Base-by-base conservation (phyloP, 108 stramenopile genomes). In the Schizochytrium sp. region DNA sequence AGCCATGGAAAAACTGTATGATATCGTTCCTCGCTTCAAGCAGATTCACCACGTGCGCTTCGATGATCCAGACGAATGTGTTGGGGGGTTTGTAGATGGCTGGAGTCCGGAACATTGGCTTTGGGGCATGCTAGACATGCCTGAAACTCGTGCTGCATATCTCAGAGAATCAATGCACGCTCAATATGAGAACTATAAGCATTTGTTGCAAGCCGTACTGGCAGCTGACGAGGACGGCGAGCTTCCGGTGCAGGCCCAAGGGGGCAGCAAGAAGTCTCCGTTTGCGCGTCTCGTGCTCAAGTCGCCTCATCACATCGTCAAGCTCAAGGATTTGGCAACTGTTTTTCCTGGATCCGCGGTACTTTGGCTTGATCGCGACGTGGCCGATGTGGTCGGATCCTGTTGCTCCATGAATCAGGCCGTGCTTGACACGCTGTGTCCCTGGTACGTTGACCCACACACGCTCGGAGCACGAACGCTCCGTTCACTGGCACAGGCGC, bases 381-480 rank as follows among this genome's bases (percentile, higher is more conserved):
- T 53, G 76, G 4, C 51, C 48, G 28, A 83, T 14, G 76, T 83
- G 0, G 76, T 83, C 12, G 76, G 76, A 0, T 83, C 76, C 43
- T 83, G 76, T 23, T 83, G 76, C 51, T 83, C 76, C 10, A 83
- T 83, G 76, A 83, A 83, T 53, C 76, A 83, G 51, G 76, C 76
- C 48, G 76, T 53, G 6, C 51, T 83, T 12, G 76, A 83, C 51
- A 53, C 76, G 48, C 48, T 83, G 2, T 53, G 51, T 23, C 76
- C 76, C 14, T 83, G 76, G 76, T 83, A 53, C 48, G 51, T 53
- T 12, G 45, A 53, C 51, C 48, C 45, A 53, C 19, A 12, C 23
- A 28, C 12, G 23, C 28, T 83, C 16, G 76, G 76, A 8, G 48
- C 44, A 6, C 45, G 51, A 6, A 83, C 76, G 14, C 51, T 83